Evolutionary conservation across 495 filamentous ascomycete species (phyloP).

Genomic region (Aspergillus campestris): DNA sequence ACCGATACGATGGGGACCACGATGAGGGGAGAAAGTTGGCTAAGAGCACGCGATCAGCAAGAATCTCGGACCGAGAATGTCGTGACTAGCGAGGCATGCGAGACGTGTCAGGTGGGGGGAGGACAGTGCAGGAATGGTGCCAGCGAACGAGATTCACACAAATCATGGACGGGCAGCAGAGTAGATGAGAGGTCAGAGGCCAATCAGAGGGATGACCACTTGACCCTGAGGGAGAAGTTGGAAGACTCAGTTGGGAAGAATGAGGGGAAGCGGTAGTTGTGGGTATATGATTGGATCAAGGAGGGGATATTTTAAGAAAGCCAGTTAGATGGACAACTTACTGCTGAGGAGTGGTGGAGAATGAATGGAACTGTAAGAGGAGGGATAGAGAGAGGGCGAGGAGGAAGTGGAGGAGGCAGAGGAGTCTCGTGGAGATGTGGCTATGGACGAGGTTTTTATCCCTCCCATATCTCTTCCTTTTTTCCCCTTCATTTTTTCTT

Average conservation of each 20-base stretch:
- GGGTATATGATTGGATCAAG: background rate
- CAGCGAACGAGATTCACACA: constrained; percentile 8
- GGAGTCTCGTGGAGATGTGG: constrained; percentile 10
- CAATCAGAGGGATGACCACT: constrained; percentile 4
- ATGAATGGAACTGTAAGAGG: constrained; percentile 22
- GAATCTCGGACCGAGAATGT: constrained; percentile 32
- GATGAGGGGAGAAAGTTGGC: constrained; percentile 43
- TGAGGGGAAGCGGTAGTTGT: background rate
- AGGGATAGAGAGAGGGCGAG: constrained; percentile 31
- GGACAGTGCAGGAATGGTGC: constrained; percentile 2
- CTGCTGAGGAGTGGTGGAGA: constrained; percentile 11
- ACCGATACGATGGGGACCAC: constrained; percentile 23
- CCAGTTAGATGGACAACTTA: constrained; percentile 13
- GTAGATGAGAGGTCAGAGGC: constrained; percentile 3
- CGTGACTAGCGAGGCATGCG: constrained; percentile 25
- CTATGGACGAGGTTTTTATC: constrained; percentile 6
- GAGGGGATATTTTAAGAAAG: background rate
- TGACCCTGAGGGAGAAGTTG: background rate
- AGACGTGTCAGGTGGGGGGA: constrained; percentile 26
- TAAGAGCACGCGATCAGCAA: constrained; percentile 55
- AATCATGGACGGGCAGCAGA: constrained; percentile 1
- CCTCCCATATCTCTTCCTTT: background rate
- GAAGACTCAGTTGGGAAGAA: background rate
- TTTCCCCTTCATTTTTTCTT: no score
- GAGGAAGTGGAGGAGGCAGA: constrained; percentile 19